Percentiles rank a stretch among this genome's conserved stretches.
phyloP scores from a whole-genome alignment of 148 eudicot species.

The Rhododendron ferrugineum region DNA sequence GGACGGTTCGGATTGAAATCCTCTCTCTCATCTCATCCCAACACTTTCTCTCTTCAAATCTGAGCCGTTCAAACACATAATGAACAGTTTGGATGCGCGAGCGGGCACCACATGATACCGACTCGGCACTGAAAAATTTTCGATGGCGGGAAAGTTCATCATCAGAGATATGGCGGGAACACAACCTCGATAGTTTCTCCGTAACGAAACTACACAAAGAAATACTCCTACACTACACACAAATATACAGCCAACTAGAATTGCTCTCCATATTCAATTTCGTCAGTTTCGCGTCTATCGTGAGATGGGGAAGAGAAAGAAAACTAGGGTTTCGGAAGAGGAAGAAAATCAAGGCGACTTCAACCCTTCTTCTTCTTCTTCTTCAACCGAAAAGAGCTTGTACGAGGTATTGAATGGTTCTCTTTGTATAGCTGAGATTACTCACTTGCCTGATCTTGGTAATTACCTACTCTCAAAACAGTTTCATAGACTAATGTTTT shows the following conservation, averaged over 20 bases:
- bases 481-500: not conserved
- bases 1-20: no score
- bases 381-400: slow-evolving; percentile 34
- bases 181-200: not conserved
- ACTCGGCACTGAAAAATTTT: no score
- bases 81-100: no score
- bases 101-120: no score
- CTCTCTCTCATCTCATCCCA: no score
- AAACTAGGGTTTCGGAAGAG: slow-evolving; percentile 52
- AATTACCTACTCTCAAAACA: not conserved
- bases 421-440: not conserved
- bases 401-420: slow-evolving; percentile 47
- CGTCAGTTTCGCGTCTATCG: not conserved
- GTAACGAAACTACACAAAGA: not conserved
- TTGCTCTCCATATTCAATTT: not conserved
- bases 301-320: slow-evolving; percentile 53
- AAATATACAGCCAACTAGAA: not conserved
- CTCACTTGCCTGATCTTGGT: not conserved
- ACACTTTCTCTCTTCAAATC: no score
- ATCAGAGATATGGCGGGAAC: slow-evolving; percentile 47
- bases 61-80: no score
- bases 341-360: slow-evolving; percentile 20
- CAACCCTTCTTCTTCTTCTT: slow-evolving; percentile 17
- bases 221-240: not conserved
- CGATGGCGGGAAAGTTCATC: slow-evolving; percentile 10